phyloP scores from a whole-genome alignment of 331 rosid species.

The Quercus tomentella region DNA sequence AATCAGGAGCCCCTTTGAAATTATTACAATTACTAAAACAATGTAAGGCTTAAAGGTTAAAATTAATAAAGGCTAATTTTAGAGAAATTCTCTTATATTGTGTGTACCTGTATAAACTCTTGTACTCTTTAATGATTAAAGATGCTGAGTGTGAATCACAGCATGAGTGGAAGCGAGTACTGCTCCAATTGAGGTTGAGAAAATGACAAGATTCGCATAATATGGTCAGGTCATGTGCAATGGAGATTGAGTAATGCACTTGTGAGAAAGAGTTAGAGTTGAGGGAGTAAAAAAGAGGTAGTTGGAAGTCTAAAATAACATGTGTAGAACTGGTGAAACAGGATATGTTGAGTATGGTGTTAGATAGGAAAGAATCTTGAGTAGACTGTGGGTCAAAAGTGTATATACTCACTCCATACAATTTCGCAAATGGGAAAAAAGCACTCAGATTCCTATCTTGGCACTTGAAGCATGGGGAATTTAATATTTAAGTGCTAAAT shows the following conservation, averaged over 20 bases:
- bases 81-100: neutral
- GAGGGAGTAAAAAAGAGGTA: no score
- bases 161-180: neutral
- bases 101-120: conserved; percentile 11
- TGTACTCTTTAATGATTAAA: conserved; percentile 17
- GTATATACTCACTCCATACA: neutral
- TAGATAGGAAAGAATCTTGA: no score
- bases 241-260: no score
- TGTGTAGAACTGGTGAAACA: no score
- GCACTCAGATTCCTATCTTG: neutral
- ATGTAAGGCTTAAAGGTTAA: conserved; percentile 5
- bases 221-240: no score
- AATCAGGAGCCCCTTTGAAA: conserved; percentile 44
- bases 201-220: no score
- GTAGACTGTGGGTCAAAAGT: no score
- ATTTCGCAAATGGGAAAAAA: neutral
- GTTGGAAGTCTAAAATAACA: no score
- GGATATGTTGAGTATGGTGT: no score
- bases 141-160: conserved; percentile 5
- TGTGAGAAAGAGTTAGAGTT: no score
- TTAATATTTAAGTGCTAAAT: neutral
- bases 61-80: conserved; percentile 23
- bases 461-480: neutral
- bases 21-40: conserved; percentile 14
- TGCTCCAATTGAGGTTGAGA: no score